Base-by-base conservation (phyloP, 306 rosid genomes). In the Carpinus fangiana region DNA sequence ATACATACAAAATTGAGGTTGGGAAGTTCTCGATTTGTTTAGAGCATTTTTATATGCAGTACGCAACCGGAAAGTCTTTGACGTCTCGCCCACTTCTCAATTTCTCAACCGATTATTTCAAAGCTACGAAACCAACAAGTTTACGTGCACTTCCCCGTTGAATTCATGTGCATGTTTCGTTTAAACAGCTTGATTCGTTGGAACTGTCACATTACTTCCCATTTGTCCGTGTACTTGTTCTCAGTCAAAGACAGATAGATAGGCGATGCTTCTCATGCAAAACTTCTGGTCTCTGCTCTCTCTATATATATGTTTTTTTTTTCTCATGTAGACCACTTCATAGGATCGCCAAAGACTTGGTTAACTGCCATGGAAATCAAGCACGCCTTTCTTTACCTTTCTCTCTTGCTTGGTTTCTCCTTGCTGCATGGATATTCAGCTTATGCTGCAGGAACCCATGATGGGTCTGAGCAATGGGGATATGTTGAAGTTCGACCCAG, bases 401-500 rank as follows among this genome's bases (percentile, higher is more conserved):
- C 14, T 59, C 34, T 59, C n/a, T 59, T 59, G 14, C 65, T 59
- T 10, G 31, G 65, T 59, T 21, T 59, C 65, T 23, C 65, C 26
- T 59, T 59, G 34, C 65, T 59, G 26, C 36, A 59, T 59, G 65
- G 12, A 11, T 13, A 23, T 10, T 5, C n/a, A 23, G 65, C 36
- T 36, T 23, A 59, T 23, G 65, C 65, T 8, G 14, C 14, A 23
- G 65, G 65, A 59, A 59, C 34, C 36, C 8, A 4, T 59, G 65
- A 59, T 23, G 65, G 34, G 34, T 23, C 36, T 4, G 65, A 59
- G 36, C 34, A 59, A 26, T 59, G 65, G 65, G 65, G 65, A 59
- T 59, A 59, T 23, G 65, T 59, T 11, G 65, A 59, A 59, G 65
- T 59, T 59, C 65, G 65, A 59, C 65, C 65, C 20, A 59, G 65